These are phyloP conservation scores for Cercospora sp. DNA, from an alignment of 2,329 filamentous ascomycete species.

Conservation along the genomic window DNA sequence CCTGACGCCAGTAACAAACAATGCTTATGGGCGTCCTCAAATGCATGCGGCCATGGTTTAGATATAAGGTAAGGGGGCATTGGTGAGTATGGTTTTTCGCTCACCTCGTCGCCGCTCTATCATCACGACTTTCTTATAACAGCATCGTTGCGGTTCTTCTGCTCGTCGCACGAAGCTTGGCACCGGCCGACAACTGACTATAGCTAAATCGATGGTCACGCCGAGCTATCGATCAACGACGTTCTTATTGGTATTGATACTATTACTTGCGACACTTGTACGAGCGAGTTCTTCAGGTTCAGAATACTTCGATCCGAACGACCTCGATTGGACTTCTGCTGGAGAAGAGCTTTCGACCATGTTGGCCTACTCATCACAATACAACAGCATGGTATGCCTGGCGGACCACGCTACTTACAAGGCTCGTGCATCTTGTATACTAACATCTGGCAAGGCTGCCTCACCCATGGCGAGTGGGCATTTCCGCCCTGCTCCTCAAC, in stretches of 20 bases:
- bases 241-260: constrained; percentile 1
- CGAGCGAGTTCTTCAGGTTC: constrained; percentile 11
- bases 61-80: constrained; percentile 15
- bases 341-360: constrained; percentile 15
- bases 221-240: constrained; percentile 12
- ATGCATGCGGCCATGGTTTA: background rate
- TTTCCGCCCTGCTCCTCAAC: background rate
- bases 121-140: constrained; percentile 1
- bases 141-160: background rate
- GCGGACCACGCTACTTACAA: background rate
- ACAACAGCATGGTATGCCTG: constrained; percentile 15
- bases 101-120: constrained; percentile 7
- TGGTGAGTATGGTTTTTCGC: background rate
- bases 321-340: constrained; percentile 14
- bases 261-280: constrained; percentile 12
- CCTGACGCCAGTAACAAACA: constrained; percentile 7
- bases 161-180: background rate
- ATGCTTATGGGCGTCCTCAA: constrained; percentile 17
- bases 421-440: background rate
- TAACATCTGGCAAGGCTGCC: constrained; percentile 3
- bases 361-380: constrained; percentile 13
- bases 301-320: constrained; percentile 10
- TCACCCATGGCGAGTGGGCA: constrained; percentile 11
- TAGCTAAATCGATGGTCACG: constrained; percentile 10
- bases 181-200: background rate